Evolutionary conservation across 768 basidiomycete genomes (phyloP), one percentile per base, ranked within the genome.

Genomic region (Pleurotus djamor): DNA sequence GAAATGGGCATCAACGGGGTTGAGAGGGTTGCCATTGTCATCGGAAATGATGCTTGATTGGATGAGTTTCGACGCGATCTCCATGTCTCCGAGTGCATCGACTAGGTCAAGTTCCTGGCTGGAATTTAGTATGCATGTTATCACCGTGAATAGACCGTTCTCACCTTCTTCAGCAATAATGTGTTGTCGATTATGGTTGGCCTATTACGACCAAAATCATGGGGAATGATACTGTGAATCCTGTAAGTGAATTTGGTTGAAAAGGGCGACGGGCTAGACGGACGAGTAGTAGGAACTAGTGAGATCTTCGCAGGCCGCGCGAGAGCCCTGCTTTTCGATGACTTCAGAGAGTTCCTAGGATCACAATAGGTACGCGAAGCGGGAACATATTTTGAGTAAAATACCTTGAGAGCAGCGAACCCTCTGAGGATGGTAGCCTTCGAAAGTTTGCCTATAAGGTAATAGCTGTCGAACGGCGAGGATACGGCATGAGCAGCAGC

Each of bases 31-130:
- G 33, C 83, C 84, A 7, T 73, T 60, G 2, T 71, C 77, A 59
- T 84, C 81, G 9, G 66, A 67, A 9, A 72, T 66, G 9, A 62
- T 48, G 50, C 68, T 72, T 3, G 76, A 67, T 1, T 76, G 65
- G 55, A 87, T 83, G 43, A 87, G 74, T 66, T 86, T 82, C 35
- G 79, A 77, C 13, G 85, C 82, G 58, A 87, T 72, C 76, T 85
- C 83, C 85, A 87, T 86, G 65, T 87, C 84, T 2, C 84, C 83
- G 21, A 87, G 77, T 16, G 84, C 83, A 61, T 86, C 85, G 13
- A 86, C 83, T 17, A 85, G 78, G n/a, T 84, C 82, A 44, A 86
- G 76, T 73, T 86, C 84, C 79, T 81, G 21, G 21, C 21, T 28
- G 21, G 21, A 28, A 28, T 33, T 45, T 10, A 10, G 43, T 45